Conservation (phyloP, 2,329 filamentous ascomycete genomes). For the Cytospora chrysosperma region DNA sequence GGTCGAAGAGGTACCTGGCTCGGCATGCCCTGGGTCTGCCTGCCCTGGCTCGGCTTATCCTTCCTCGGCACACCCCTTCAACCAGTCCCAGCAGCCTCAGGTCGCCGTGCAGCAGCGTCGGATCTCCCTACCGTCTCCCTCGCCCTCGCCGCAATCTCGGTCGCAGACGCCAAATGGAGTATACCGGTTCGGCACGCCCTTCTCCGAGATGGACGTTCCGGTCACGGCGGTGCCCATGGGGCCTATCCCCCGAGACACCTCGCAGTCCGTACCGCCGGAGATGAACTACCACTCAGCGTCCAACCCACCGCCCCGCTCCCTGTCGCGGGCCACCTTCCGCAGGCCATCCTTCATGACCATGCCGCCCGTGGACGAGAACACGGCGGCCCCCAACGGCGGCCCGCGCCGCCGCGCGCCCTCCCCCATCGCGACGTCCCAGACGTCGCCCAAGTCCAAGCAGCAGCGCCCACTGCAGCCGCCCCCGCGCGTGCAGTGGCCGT, state of each 20-base stretch:
- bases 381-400: constrained; percentile 41
- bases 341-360: constrained; percentile 69
- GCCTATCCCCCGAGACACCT: constrained; percentile 73
- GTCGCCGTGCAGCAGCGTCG: constrained; percentile 21
- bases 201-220: constrained; percentile 88
- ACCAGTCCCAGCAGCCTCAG: constrained; percentile 15
- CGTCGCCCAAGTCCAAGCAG: constrained; percentile 35
- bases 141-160: constrained; percentile 49
- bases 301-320: constrained; percentile 42
- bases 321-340: constrained; percentile 57
- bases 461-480: constrained; percentile 50
- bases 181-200: constrained; percentile 80
- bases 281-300: constrained; percentile 70
- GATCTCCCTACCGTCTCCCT: constrained; percentile 24
- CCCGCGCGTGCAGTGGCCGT: constrained; percentile 55
- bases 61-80: constrained; percentile 19
- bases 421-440: constrained; percentile 38
- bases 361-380: constrained; percentile 68
- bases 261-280: constrained; percentile 89
- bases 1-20: constrained; percentile 27
- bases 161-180: constrained; percentile 53
- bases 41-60: constrained; percentile 27
- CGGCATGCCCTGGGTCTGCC: constrained; percentile 33
- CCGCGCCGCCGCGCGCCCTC: constrained; percentile 36
- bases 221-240: constrained; percentile 70